Conservation (phyloP, 352 stramenopile genomes). For the Phytophthora litchii region DNA sequence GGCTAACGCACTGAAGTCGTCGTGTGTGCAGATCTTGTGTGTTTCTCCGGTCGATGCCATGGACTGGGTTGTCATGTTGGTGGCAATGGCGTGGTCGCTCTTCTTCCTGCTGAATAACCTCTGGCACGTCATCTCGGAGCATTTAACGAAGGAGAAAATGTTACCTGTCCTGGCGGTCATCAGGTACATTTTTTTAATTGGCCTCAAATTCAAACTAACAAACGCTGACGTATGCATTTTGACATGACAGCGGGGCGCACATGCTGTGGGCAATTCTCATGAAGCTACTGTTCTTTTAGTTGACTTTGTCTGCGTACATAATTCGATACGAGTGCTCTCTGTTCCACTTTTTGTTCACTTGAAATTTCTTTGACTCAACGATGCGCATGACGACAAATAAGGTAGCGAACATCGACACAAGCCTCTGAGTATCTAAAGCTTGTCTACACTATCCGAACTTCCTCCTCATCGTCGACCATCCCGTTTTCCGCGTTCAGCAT, state of each 20-base stretch:
- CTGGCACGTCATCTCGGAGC: slow-evolving; percentile 75
- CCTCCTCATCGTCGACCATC: slow-evolving; percentile 40
- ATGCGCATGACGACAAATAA: slow-evolving; percentile 29
- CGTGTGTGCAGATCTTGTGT: slow-evolving; percentile 65
- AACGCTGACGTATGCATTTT: slow-evolving; percentile 14
- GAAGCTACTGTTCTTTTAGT: slow-evolving; percentile 89
- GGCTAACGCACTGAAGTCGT: neutral
- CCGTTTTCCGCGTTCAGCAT: slow-evolving; percentile 59
- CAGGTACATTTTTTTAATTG: slow-evolving; percentile 45
- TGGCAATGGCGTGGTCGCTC: slow-evolving; percentile 86
- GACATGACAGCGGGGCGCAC: slow-evolving; percentile 61
- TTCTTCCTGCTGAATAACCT: slow-evolving; percentile 86
- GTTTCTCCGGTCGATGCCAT: slow-evolving; percentile 72
- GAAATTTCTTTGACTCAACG: neutral
- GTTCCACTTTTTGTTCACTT: slow-evolving; percentile 12
- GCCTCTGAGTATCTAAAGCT: slow-evolving; percentile 12
- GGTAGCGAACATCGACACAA: slow-evolving; percentile 12
- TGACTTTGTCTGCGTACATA: slow-evolving; percentile 21
- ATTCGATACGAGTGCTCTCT: slow-evolving; percentile 22
- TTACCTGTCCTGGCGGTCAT: slow-evolving; percentile 82
- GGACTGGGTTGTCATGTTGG: slow-evolving; percentile 82
- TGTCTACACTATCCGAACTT: slow-evolving; percentile 40
- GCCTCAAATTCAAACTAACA: neutral
- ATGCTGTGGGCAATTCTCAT: slow-evolving; percentile 85
- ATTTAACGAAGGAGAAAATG: slow-evolving; percentile 89